Evolutionary conservation across 2,329 filamentous ascomycete species (phyloP).

Genomic region (Thermothelomyces thermophilus): DNA sequence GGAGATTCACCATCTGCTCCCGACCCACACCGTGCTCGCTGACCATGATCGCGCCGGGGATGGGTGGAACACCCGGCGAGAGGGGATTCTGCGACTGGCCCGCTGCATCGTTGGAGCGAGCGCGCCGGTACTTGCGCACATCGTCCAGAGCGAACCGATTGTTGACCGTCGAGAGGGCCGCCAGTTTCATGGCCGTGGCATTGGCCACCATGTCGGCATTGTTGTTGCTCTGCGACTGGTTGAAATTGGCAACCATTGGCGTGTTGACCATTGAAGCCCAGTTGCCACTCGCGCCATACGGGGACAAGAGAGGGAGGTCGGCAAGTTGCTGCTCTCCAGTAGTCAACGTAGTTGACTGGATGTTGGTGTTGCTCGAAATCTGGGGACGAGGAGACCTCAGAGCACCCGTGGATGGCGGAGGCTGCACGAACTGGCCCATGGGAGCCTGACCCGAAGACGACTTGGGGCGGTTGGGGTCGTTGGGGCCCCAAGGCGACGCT

Average conservation of each 20-base stretch:
- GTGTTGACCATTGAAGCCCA: slow-evolving; percentile 99
- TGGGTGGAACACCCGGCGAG: slow-evolving; percentile 58
- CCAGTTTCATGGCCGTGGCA: slow-evolving; percentile 97
- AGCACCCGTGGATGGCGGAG: slow-evolving; percentile 62
- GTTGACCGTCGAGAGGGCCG: slow-evolving; percentile 93
- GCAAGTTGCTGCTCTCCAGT: slow-evolving; percentile 59
- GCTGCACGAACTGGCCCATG: slow-evolving; percentile 94
- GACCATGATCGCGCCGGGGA: slow-evolving; percentile 80
- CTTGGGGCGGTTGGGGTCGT: slow-evolving; percentile 59
- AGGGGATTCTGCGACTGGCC: slow-evolving; percentile 54
- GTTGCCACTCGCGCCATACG: slow-evolving; percentile 76
- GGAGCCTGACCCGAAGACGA: slow-evolving; percentile 71
- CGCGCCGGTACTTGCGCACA: slow-evolving; percentile 89
- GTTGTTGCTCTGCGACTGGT: slow-evolving; percentile 51
- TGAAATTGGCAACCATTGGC: slow-evolving; percentile 87
- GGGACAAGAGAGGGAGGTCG: slow-evolving; percentile 83
- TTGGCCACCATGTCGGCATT: slow-evolving; percentile 96
- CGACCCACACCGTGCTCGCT: slow-evolving; percentile 86
- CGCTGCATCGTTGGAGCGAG: slow-evolving; percentile 78
- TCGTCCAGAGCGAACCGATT: slow-evolving; percentile 96
- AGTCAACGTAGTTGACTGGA: slow-evolving; percentile 78
- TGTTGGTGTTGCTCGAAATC: slow-evolving; percentile 58
- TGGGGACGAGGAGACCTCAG: slow-evolving; percentile 75
- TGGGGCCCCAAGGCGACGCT: slow-evolving; percentile 72
- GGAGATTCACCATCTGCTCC: slow-evolving; percentile 74